These are phyloP conservation scores for Pseudopediastrum boryanum DNA, from an alignment of 139 green algal species.

Conservation along the genomic window DNA sequence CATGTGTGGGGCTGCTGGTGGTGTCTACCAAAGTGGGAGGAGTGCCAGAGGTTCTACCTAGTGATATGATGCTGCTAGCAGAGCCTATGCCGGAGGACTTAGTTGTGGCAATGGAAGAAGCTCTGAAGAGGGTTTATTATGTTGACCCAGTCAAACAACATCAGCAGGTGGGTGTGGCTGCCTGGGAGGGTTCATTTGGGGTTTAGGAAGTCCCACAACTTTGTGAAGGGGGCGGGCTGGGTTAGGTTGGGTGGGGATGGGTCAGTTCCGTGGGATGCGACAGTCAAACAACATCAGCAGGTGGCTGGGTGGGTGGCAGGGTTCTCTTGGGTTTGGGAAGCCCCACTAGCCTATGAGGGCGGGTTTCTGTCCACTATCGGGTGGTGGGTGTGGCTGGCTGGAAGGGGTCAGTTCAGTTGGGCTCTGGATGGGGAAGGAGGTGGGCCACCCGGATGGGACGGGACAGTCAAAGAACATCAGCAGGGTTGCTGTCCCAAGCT, in stretches of 20 bases:
- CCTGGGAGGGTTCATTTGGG: neutral
- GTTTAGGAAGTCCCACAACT: neutral
- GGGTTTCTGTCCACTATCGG: no score
- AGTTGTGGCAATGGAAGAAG: constrained; percentile 54
- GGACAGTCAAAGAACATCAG: no score
- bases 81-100: constrained; percentile 74
- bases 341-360: neutral
- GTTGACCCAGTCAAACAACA: constrained; percentile 61
- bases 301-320: neutral
- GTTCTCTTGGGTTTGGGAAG: neutral
- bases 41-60: constrained; percentile 94
- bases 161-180: constrained; percentile 53
- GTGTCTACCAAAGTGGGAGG: constrained; percentile 93
- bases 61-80: constrained; percentile 85
- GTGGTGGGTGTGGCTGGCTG: no score
- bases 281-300: neutral
- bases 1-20: constrained; percentile 82
- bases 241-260: neutral
- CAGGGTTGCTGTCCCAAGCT: no score
- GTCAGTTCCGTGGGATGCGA: neutral
- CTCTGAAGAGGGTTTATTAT: constrained; percentile 37
- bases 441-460: no score
- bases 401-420: no score
- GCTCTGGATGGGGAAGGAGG: no score
- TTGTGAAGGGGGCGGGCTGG: neutral